Base-by-base conservation (phyloP, 257 asterid genomes). In the Mentha longifolia region DNA sequence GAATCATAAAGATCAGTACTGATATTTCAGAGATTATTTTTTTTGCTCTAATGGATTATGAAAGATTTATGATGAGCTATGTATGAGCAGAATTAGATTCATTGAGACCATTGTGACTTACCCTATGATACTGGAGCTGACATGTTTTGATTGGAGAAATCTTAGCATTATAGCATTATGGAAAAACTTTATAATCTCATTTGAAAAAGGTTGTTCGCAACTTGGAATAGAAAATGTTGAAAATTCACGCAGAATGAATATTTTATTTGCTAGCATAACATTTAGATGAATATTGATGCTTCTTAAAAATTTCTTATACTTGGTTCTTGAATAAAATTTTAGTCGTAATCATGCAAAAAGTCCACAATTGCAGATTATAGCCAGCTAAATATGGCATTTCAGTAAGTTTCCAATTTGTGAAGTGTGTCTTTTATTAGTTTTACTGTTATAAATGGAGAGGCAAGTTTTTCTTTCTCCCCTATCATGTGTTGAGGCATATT, bases 401-500 rank as follows among this genome's bases (percentile, higher is more conserved):
- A 3, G 4, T 55, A 19, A 25, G 37, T 12, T 68, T 72, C 35
- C 17, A 37, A 15, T 43, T 58, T 49, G 60, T 70, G 47, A 52
- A 66, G 25, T 67, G 73, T 65, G 45, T 60, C 49, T 20, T 20
- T 65, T 13, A 30, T 56, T 39, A 6, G 33, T 51, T 61, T 37
- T 22, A 71, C 60, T 68, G 65, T 70, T 55, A 28, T 71, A 39
- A 52, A 50, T 64, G 62, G 3, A 58, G 52, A 39, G 71, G 33
- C 67, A 42, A 61, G 59, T 52, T 7, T 71, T 58, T 61, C 17
- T 41, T 42, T 42, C 19, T 28, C 17, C 17, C 25, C 19, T 63
- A 15, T 19, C 22, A 41, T 46, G 28, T 33, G 5, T n/a, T 54
- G 33, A 20, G 56, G n/a, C 54, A 54, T 61, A 7, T 15, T 30